phyloP scores from a whole-genome alignment of 306 rosid genomes.

The Cucurbita ficifolia region DNA sequence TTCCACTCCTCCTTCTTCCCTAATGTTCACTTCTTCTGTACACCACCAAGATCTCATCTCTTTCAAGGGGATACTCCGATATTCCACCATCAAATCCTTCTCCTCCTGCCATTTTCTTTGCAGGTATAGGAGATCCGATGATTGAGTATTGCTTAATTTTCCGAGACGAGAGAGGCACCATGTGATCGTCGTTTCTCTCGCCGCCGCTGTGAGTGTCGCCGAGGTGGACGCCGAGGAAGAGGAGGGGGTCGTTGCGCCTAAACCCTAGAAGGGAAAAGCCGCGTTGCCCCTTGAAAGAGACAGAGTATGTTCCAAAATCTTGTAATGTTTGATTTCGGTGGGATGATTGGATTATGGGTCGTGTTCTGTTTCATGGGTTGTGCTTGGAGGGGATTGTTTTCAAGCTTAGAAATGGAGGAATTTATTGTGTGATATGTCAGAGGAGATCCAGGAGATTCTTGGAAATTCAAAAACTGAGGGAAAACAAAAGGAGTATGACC shows the following conservation, averaged over 20 bases:
- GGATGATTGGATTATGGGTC: neutral
- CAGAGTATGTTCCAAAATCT: constrained; percentile 31
- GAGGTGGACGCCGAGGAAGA: constrained; percentile 24
- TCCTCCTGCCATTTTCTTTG: constrained; percentile 23
- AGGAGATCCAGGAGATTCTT: constrained; percentile 82
- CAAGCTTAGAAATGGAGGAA: neutral
- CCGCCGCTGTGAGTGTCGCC: constrained; percentile 38
- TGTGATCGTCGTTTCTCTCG: constrained; percentile 30
- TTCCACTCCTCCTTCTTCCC: constrained; percentile 38
- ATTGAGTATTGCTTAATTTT: constrained; percentile 14
- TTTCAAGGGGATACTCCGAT: constrained; percentile 33
- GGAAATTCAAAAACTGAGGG: constrained; percentile 88
- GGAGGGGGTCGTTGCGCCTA: constrained; percentile 20
- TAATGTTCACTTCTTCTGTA: constrained; percentile 43
- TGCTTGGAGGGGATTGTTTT: neutral
- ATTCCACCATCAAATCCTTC: constrained; percentile 15
- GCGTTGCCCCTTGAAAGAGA: constrained; percentile 87
- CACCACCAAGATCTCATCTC: constrained; percentile 35
- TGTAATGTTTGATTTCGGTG: neutral
- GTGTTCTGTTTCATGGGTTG: neutral
- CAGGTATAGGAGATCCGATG: constrained; percentile 7
- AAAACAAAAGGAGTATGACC: constrained; percentile 67
- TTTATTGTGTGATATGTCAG: constrained; percentile 25
- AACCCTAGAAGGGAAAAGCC: constrained; percentile 83
- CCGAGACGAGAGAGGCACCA: constrained; percentile 11